These are phyloP conservation scores for Spathaspora hagerdaliae DNA, from an alignment of 805 yeast species.

Conservation along the genomic window DNA sequence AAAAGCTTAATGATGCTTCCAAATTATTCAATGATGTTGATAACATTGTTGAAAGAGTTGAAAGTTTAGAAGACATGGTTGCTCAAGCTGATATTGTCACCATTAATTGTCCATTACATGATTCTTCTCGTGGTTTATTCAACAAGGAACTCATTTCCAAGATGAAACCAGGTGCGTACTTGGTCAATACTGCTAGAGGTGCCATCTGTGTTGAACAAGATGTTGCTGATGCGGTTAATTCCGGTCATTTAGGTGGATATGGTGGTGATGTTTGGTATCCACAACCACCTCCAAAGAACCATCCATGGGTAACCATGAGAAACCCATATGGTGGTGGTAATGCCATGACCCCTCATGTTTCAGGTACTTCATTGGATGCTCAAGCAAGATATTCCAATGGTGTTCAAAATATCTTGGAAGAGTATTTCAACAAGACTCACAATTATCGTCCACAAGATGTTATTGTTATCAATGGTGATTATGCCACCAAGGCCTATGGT, in stretches of 20 bases:
- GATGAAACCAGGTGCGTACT: slow-evolving; percentile 70
- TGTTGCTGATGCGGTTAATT: slow-evolving; percentile 66
- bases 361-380: slow-evolving; percentile 79
- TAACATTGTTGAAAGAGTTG: slow-evolving; percentile 54
- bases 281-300: slow-evolving; percentile 75
- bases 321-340: slow-evolving; percentile 69
- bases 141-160: slow-evolving; percentile 62
- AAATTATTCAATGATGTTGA: slow-evolving; percentile 48
- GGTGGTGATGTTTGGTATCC: slow-evolving; percentile 86
- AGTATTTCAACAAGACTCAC: slow-evolving; percentile 56
- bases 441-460: slow-evolving; percentile 75
- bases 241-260: slow-evolving; percentile 71
- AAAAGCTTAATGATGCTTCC: slow-evolving; percentile 34
- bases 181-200: slow-evolving; percentile 79
- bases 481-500: slow-evolving; percentile 74
- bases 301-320: slow-evolving; percentile 71
- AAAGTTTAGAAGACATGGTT: slow-evolving; percentile 59
- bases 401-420: slow-evolving; percentile 57
- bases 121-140: slow-evolving; percentile 61
- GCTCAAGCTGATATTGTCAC: slow-evolving; percentile 69
- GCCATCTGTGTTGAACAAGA: slow-evolving; percentile 72
- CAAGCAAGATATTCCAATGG: slow-evolving; percentile 73
- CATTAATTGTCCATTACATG: slow-evolving; percentile 74
- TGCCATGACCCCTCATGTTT: slow-evolving; percentile 81
- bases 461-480: slow-evolving; percentile 66